A percentile compares a stretch with the other conserved stretches of the same genome.
phyloP scores from a whole-genome alignment of 129 eudicot species.

The Ambrosia artemisiifolia region DNA sequence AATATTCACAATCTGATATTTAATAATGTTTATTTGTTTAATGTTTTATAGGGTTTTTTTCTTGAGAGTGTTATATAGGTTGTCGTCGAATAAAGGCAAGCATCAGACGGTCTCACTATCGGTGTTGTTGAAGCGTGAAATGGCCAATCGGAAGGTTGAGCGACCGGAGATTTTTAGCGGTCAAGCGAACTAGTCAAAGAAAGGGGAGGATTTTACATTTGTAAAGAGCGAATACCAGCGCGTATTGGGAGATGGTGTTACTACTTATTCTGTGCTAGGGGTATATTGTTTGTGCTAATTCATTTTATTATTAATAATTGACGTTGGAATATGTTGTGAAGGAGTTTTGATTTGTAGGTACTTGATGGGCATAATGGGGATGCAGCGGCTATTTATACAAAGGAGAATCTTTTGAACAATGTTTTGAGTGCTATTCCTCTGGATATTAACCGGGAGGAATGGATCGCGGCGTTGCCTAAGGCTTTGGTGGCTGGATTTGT shows the following conservation, averaged over 20 bases:
- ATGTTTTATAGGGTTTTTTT: conserved; percentile 15
- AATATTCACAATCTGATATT: not conserved
- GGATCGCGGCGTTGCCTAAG: conserved; percentile 89
- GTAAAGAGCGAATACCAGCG: conserved; percentile 83
- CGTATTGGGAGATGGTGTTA: conserved; percentile 69
- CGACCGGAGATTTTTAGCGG: conserved; percentile 72
- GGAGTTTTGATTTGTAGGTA: conserved; percentile 44
- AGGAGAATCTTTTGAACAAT: conserved; percentile 86
- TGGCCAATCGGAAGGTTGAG: conserved; percentile 82
- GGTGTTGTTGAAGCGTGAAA: conserved; percentile 80
- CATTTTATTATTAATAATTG: not conserved
- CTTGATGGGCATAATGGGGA: conserved; percentile 98
- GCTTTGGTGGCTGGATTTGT: conserved; percentile 96
- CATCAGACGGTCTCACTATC: conserved; percentile 91
- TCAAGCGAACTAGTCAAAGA: conserved; percentile 79
- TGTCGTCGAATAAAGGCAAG: conserved; percentile 66
- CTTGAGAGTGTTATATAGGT: conserved; percentile 3
- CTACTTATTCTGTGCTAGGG: conserved; percentile 87
- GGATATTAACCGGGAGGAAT: conserved; percentile 82
- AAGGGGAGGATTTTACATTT: conserved; percentile 90
- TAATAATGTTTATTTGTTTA: conserved; percentile 5
- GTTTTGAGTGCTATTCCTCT: conserved; percentile 81
- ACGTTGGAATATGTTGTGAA: not conserved
- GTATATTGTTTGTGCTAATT: conserved; percentile 26
- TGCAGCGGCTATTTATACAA: conserved; percentile 87